These are phyloP conservation scores for Blastobotrys proliferans DNA, from an alignment of 1,139 yeast species.

Conservation along the genomic window DNA sequence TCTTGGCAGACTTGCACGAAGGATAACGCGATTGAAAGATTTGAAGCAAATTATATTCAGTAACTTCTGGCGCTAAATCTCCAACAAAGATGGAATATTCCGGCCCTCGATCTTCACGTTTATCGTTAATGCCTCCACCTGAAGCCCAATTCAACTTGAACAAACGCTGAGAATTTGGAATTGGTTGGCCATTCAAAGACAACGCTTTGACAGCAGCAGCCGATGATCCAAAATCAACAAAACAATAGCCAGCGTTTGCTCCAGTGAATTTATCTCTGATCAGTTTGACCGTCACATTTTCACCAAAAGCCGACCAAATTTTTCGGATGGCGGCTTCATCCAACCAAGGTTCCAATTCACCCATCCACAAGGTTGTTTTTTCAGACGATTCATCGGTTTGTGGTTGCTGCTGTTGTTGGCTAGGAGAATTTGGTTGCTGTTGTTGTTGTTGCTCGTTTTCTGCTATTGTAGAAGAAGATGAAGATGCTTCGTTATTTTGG, in stretches of 20 bases:
- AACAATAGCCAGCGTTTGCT: slow-evolving; percentile 74
- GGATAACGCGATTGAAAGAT: slow-evolving; percentile 67
- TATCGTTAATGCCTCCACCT: slow-evolving; percentile 51
- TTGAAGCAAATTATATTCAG: slow-evolving; percentile 65
- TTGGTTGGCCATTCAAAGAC: slow-evolving; percentile 60
- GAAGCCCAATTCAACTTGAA: slow-evolving; percentile 87
- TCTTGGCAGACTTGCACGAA: slow-evolving; percentile 78
- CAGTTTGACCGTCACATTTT: slow-evolving; percentile 54
- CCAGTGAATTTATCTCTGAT: slow-evolving; percentile 49
- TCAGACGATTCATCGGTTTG: neutral
- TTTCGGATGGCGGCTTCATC: slow-evolving; percentile 64
- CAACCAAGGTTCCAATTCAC: slow-evolving; percentile 85
- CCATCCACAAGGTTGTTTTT: slow-evolving; percentile 73
- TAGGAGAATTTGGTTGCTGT: neutral
- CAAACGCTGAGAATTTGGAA: slow-evolving; percentile 58
- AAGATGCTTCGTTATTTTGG: neutral
- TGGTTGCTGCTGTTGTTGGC: slow-evolving; percentile 1
- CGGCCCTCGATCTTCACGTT: slow-evolving; percentile 39
- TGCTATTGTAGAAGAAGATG: no score
- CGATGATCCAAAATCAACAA: slow-evolving; percentile 70
- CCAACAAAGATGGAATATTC: slow-evolving; percentile 83
- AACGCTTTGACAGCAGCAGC: slow-evolving; percentile 67
- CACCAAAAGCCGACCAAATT: slow-evolving; percentile 60
- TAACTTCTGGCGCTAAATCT: slow-evolving; percentile 71
- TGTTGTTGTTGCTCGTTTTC: neutral